These are phyloP conservation scores for Acorus gramineus DNA, from an alignment of 106 monocot genomes.

Conservation along the genomic window DNA sequence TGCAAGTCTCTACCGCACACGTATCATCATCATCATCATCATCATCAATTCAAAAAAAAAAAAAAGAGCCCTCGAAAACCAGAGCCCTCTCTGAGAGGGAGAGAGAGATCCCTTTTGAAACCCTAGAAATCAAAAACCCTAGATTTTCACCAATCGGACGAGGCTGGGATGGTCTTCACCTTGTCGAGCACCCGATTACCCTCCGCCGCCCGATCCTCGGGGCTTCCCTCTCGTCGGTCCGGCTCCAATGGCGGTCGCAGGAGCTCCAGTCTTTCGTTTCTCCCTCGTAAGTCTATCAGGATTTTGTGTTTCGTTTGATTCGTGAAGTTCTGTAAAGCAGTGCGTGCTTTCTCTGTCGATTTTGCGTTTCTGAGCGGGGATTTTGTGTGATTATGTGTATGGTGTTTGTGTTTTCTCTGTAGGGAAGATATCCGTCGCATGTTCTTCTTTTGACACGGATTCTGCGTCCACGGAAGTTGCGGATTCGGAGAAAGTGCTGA, in stretches of 20 bases:
- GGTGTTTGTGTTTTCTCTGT: background rate
- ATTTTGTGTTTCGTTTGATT: background rate
- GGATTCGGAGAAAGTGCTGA: background rate
- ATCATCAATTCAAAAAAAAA: too few species aligned
- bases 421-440: constrained; percentile 32
- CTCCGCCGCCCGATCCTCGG: background rate
- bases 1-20: too few species aligned
- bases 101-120: constrained; percentile 5
- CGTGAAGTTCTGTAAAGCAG: too few species aligned
- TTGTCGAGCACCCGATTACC: constrained; percentile 6
- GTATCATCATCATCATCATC: too few species aligned
- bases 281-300: background rate
- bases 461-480: background rate
- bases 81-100: too few species aligned
- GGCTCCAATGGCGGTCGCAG: background rate
- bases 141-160: background rate
- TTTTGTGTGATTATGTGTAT: constrained; percentile 2
- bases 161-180: constrained; percentile 7
- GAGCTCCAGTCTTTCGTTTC: background rate
- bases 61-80: too few species aligned
- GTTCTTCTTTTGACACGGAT: constrained; percentile 14
- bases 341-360: too few species aligned
- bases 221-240: background rate
- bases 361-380: background rate
- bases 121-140: background rate